phyloP scores from a whole-genome alignment of 208 protist genomes.

The Trypanosoma avium region DNA sequence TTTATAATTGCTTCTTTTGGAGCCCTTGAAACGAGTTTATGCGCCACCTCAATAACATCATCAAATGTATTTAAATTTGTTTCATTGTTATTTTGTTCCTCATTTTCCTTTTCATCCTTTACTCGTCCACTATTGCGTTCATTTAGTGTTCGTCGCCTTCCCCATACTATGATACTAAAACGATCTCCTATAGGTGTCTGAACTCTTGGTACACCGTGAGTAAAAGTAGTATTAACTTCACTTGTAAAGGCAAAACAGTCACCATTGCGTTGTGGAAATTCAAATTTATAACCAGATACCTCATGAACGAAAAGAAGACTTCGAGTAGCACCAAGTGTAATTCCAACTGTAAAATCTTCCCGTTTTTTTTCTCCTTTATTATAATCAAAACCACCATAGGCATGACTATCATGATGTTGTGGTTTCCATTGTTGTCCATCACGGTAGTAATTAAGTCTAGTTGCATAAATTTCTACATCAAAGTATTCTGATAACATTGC shows the following conservation, averaged over 20 bases:
- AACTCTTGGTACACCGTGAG: constrained; percentile 89
- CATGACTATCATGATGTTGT: constrained; percentile 93
- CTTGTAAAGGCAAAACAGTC: constrained; percentile 93
- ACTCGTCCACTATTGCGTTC: constrained; percentile 76
- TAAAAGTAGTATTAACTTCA: constrained; percentile 87
- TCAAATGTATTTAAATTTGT: constrained; percentile 71
- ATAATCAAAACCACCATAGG: constrained; percentile 46
- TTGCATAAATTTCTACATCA: constrained; percentile 90
- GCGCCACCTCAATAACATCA: constrained; percentile 60
- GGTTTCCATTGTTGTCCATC: constrained; percentile 93
- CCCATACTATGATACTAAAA: constrained; percentile 93
- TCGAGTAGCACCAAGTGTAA: constrained; percentile 84
- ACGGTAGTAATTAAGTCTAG: constrained; percentile 91
- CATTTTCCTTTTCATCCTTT: constrained; percentile 19
- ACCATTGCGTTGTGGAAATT: constrained; percentile 90
- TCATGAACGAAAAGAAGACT: constrained; percentile 89
- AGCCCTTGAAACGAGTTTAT: constrained; percentile 51
- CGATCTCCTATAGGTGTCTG: constrained; percentile 63
- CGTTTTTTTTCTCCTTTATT: constrained; percentile 35
- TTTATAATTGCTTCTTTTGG: not conserved
- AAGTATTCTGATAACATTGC: constrained; percentile 89
- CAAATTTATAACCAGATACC: constrained; percentile 79
- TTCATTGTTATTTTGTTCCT: too few species aligned
- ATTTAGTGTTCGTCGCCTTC: constrained; percentile 66
- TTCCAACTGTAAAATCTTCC: constrained; percentile 92